Evolutionary conservation across 73 alveolate genomes (phyloP).

Genomic region (Stentor coeruleus): DNA sequence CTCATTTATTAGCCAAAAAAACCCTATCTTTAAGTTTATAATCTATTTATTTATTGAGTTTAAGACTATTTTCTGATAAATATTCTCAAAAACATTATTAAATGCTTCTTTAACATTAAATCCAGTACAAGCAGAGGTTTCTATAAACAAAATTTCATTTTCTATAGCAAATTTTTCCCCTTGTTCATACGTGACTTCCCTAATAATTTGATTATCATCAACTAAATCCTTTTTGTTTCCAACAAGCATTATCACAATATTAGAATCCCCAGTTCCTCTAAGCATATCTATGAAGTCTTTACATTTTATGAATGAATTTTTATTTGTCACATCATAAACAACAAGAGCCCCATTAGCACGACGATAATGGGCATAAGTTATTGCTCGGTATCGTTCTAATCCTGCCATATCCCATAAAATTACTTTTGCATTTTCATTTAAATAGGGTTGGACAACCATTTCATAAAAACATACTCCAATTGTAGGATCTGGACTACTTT

Average conservation of each 20-base stretch:
- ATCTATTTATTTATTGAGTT: too few species aligned
- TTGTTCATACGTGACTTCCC: constrained; percentile 45
- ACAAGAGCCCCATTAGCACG: constrained; percentile 88
- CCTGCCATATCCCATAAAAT: constrained; percentile 98
- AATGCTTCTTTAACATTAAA: too few species aligned
- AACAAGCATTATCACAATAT: constrained; percentile 64
- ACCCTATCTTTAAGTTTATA: too few species aligned
- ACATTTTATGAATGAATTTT: constrained; percentile 36
- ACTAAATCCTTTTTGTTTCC: constrained; percentile 80
- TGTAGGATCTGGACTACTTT: too few species aligned
- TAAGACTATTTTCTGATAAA: too few species aligned
- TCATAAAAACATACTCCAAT: too few species aligned
- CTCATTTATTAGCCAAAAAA: too few species aligned
- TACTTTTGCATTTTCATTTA: too few species aligned
- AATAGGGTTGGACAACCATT: too few species aligned
- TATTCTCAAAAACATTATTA: too few species aligned
- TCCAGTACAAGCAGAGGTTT: constrained; percentile 31
- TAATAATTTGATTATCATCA: too few species aligned
- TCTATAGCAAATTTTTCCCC: constrained; percentile 47
- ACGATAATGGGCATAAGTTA: constrained; percentile 85
- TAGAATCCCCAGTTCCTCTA: background rate
- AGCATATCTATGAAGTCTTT: constrained; percentile 39
- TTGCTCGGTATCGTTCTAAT: constrained; percentile 82
- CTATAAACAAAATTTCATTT: background rate
- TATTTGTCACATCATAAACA: constrained; percentile 24